Evolutionary conservation across 345 rosid species (phyloP).

Genomic region (Mallotus nudiflorus): DNA sequence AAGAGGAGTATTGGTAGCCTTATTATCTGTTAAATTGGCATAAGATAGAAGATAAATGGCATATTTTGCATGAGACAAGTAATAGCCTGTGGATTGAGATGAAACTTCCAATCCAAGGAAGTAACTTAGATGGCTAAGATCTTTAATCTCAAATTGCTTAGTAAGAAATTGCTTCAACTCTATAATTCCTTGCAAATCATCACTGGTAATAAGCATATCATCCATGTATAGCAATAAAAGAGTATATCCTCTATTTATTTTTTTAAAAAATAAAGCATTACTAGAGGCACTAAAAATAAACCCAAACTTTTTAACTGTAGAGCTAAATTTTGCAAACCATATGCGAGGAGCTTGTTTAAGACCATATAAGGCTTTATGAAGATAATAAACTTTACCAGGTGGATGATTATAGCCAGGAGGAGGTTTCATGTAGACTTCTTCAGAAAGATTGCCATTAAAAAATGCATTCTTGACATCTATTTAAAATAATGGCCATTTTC

Average conservation of each 20-base stretch:
- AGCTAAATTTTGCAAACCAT: background rate
- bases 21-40: background rate
- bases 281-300: background rate
- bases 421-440: too few species aligned
- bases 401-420: too few species aligned
- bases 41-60: background rate
- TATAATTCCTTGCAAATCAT: background rate
- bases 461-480: background rate
- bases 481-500: background rate
- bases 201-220: background rate
- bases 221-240: background rate
- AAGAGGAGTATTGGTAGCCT: too few species aligned
- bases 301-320: background rate
- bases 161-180: background rate
- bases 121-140: background rate
- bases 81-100: background rate
- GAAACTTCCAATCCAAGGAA: slow-evolving; percentile 1
- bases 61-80: background rate
- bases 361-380: too few species aligned
- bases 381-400: too few species aligned
- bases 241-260: background rate
- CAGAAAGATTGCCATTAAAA: too few species aligned
- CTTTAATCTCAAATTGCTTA: background rate
- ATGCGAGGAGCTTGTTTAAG: background rate
- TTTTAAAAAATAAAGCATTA: background rate